phyloP scores from a whole-genome alignment of 2,329 filamentous ascomycete species.

The Fusarium citri region DNA sequence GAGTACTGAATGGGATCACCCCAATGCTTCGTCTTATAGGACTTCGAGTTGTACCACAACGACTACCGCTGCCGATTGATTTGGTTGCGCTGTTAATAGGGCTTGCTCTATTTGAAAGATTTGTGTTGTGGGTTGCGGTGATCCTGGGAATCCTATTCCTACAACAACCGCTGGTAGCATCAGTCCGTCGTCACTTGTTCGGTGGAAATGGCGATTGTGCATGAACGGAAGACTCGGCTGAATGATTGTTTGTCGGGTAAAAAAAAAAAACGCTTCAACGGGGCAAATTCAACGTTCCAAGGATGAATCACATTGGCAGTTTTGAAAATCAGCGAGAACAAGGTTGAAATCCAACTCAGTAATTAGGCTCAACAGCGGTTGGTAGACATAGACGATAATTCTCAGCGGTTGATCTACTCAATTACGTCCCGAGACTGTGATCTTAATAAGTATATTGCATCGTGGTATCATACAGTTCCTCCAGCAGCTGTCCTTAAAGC shows the following conservation, averaged over 20 bases:
- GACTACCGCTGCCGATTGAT: background rate
- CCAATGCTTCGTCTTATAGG: background rate
- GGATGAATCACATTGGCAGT: too few species aligned
- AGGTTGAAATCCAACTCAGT: background rate
- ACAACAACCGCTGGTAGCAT: background rate
- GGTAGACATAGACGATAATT: background rate
- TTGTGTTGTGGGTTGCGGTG: background rate
- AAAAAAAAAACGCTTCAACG: background rate
- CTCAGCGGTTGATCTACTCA: background rate
- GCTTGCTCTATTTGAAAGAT: too few species aligned
- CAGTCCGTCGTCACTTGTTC: background rate
- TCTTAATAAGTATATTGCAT: constrained; percentile 41
- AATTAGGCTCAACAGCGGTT: background rate
- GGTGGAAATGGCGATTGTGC: background rate
- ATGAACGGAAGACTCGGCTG: background rate
- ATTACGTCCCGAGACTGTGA: background rate
- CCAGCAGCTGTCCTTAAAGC: constrained; percentile 29
- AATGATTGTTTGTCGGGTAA: background rate
- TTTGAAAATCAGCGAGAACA: too few species aligned
- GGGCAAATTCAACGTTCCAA: background rate
- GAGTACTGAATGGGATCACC: background rate
- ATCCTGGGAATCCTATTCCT: background rate
- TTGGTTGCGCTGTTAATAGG: background rate
- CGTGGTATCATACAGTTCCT: constrained; percentile 44
- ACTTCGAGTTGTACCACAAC: background rate